Base-by-base conservation (phyloP, 768 basidiomycete genomes). In the Jaapia argillacea region DNA sequence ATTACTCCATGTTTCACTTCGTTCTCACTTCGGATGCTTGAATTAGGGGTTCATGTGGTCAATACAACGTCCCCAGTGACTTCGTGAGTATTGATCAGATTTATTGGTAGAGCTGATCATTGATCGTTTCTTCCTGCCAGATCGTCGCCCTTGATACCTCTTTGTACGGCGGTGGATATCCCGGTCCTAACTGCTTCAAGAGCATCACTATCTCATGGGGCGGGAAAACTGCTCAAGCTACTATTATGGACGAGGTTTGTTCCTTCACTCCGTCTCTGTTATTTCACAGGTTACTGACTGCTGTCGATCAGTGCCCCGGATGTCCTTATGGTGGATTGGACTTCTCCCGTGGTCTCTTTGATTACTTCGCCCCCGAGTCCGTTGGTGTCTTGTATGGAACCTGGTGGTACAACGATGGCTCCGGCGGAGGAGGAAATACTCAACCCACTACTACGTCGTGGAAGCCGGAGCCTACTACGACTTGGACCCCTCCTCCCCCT, bases 241-340 rank as follows among this genome's bases (percentile, higher is more conserved):
- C 49, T 1, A 75, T 89, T 52, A 67, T 70, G 62, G 85, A 88
- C 58, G 59, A 71, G 75, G 81, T 79, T 40, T 49, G 24, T 14
- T 41, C 25, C 24, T 39, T 6, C 27, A 16, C 14, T 20, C 4
- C 3, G 26, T 44, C 24, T 23, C 23, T 21, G n/a, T 39, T 42
- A 43, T 45, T 21, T 45, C 36, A 36, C 23, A 22, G 36, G 47
- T 24, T 28, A 24, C 36, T 24, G 43, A 42, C 42, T 42, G 25
- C 36, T 14, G 42, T 28, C 41, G 27, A 18, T n/a, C 48, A 83
- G 75, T 86, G 85, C 56, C 75, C 77, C 36, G 73, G 70, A 16
- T 89, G 86, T 56, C 75, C 75, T 21, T 70, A 57, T 25, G 71
- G 69, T 22, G 85, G 75, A 33, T 71, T 88, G 22, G 87, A 90